Evolutionary conservation across 192 early-diverging fungal species (phyloP).

Genomic region (Podila clonocystis): DNA sequence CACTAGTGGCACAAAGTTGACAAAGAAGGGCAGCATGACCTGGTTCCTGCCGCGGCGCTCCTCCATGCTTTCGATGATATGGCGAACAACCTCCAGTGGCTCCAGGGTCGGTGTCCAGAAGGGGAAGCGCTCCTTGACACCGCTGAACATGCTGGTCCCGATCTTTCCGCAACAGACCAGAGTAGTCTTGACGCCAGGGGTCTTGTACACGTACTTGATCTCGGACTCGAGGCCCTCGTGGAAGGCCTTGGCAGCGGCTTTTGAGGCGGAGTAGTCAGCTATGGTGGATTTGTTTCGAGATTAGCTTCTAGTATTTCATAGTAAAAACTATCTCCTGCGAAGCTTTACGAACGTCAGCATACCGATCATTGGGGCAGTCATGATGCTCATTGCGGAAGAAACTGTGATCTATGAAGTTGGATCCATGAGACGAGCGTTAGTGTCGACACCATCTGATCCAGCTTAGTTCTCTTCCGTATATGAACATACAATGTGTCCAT

Average conservation of each 20-base stretch:
- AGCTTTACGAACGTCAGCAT: not conserved
- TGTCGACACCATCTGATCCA: no score
- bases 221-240: conserved; percentile 83
- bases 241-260: conserved; percentile 78
- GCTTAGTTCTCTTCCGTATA: no score
- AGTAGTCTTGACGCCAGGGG: conserved; percentile 72
- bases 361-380: conserved; percentile 36
- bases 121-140: conserved; percentile 61
- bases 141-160: conserved; percentile 78
- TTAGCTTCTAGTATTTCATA: not conserved
- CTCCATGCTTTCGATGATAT: conserved; percentile 67
- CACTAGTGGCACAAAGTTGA: conserved; percentile 48
- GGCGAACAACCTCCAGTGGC: conserved; percentile 65
- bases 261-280: conserved; percentile 83
- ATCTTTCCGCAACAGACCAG: conserved; percentile 78
- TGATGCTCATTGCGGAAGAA: conserved; percentile 51
- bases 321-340: not conserved
- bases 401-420: conserved; percentile 51
- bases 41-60: conserved; percentile 56
- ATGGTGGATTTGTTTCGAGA: conserved; percentile 4
- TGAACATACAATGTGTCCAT: conserved; percentile 80
- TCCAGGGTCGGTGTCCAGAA: conserved; percentile 73
- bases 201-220: conserved; percentile 66
- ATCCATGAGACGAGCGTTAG: not conserved
- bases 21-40: conserved; percentile 55